These are phyloP conservation scores for Typha latifolia DNA, from an alignment of 176 grass and related monocot species.

Conservation along the genomic window DNA sequence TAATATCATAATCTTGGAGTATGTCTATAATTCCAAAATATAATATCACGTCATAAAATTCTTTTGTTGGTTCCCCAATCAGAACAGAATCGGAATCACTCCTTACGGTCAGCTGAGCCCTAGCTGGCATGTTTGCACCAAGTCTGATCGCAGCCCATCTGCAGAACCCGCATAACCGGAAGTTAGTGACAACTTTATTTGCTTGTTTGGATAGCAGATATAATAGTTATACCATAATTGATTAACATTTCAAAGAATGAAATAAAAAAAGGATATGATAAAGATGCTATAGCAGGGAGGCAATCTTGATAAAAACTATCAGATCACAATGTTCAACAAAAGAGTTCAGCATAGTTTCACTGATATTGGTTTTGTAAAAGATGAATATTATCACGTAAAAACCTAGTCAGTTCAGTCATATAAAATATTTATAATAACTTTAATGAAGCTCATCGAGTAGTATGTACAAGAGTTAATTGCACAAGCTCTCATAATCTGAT, in stretches of 20 bases:
- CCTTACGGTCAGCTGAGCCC: slow-evolving; percentile 14
- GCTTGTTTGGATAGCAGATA: background rate
- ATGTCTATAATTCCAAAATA: slow-evolving; percentile 28
- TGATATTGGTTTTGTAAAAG: no score
- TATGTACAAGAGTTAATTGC: no score
- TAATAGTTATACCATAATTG: background rate
- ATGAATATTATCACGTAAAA: no score
- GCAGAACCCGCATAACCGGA: background rate
- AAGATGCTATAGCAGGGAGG: background rate
- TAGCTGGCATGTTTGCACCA: slow-evolving; percentile 16
- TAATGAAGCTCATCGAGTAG: no score
- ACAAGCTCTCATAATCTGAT: background rate
- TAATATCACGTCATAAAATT: slow-evolving; percentile 20
- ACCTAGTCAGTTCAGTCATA: no score
- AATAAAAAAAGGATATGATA: background rate
- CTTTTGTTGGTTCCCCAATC: slow-evolving; percentile 13
- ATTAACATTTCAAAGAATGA: background rate
- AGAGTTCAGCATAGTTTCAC: no score
- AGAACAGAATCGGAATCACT: slow-evolving; percentile 7
- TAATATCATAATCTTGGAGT: slow-evolving; percentile 28
- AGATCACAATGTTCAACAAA: no score
- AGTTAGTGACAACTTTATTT: background rate
- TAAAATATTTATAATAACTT: no score
- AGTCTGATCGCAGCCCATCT: slow-evolving; percentile 2
- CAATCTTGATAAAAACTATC: background rate